Conservation (phyloP, 352 stramenopile genomes). For the Globisporangium echinulatum region DNA sequence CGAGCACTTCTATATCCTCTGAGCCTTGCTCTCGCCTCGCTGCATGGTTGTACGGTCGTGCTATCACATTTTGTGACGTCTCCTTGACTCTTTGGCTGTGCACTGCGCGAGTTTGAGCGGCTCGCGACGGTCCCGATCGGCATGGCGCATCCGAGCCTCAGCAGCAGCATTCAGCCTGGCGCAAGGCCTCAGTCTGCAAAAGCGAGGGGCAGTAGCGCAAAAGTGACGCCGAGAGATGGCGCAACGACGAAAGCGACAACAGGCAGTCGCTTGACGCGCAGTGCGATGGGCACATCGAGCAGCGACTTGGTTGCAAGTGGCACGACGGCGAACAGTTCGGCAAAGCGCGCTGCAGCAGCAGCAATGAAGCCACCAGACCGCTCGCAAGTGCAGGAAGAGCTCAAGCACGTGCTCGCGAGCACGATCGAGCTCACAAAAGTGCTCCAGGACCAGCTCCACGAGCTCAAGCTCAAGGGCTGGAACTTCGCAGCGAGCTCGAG, state of each 20-base stretch:
- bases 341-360: conserved; percentile 14
- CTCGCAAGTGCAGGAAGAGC: conserved; percentile 62
- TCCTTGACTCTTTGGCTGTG: conserved; percentile 32
- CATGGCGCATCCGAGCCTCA: conserved; percentile 1
- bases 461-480: conserved; percentile 78
- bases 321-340: not conserved
- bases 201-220: not conserved
- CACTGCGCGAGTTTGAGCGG: conserved; percentile 72
- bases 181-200: conserved; percentile 7
- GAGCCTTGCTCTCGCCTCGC: not conserved
- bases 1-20: conserved; percentile 74
- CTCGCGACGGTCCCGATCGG: conserved; percentile 56
- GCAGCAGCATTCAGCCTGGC: not conserved
- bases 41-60: too few species aligned
- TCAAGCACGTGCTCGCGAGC: conserved; percentile 49
- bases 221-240: too few species aligned
- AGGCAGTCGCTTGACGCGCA: conserved; percentile 1
- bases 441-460: conserved; percentile 67
- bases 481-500: conserved; percentile 37
- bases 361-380: conserved; percentile 32
- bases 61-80: not conserved
- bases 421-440: conserved; percentile 69
- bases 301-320: conserved; percentile 2
- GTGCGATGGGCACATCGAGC: not conserved
- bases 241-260: not conserved